phyloP scores from a whole-genome alignment of 1,284 basidiomycete species.

The Garcileccinum viscosum region DNA sequence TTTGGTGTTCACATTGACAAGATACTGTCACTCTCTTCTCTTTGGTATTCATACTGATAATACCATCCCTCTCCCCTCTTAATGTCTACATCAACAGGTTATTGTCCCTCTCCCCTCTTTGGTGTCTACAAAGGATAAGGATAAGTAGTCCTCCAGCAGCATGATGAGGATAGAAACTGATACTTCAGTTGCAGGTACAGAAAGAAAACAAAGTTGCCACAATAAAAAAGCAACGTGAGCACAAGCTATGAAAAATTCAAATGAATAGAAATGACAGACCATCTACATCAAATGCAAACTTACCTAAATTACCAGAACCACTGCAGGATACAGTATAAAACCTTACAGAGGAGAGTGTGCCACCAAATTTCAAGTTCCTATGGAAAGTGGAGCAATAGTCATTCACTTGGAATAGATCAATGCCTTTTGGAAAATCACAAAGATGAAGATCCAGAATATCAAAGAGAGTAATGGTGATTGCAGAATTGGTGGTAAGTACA shows the following conservation, averaged over 20 bases:
- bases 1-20: too few relatives aligned
- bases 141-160: not conserved
- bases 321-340: not conserved
- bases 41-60: too few relatives aligned
- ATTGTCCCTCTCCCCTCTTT: too few relatives aligned
- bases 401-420: not conserved
- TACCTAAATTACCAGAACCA: not conserved
- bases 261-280: not conserved
- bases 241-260: too few relatives aligned
- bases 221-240: not conserved
- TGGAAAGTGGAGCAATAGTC: not conserved
- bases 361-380: not conserved
- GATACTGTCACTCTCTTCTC: too few relatives aligned
- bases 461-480: not conserved
- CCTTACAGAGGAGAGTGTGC: not conserved
- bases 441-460: not conserved
- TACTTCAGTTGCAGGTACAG: not conserved
- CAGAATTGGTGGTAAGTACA: too few relatives aligned
- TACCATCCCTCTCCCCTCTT: too few relatives aligned
- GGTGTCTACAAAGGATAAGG: too few relatives aligned
- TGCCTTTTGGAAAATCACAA: not conserved
- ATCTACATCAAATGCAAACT: not conserved
- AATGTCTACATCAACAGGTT: too few relatives aligned
- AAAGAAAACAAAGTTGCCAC: not conserved
- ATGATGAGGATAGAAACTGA: not conserved